Conservation (phyloP, 306 rosid species). For the Quercus rubra region DNA sequence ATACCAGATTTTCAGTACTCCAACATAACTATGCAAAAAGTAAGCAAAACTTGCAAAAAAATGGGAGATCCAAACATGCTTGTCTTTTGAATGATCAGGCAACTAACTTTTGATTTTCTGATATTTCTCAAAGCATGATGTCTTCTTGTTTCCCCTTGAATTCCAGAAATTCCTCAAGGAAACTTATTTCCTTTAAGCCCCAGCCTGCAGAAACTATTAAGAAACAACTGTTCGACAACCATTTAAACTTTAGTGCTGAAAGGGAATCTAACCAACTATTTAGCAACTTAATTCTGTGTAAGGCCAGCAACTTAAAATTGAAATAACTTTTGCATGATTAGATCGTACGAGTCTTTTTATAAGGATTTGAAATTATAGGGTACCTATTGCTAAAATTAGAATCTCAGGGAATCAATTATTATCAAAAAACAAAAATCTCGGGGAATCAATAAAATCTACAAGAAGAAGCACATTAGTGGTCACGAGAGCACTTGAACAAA, state of each 20-base stretch:
- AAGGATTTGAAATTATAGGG: too few species aligned
- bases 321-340: background rate
- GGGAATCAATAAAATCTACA: too few species aligned
- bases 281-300: background rate
- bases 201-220: conserved; percentile 45
- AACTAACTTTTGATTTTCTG: conserved; percentile 77
- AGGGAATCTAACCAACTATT: background rate
- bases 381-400: too few species aligned
- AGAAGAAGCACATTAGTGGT: too few species aligned
- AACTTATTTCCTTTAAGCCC: conserved; percentile 73
- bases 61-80: conserved; percentile 76
- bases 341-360: too few species aligned
- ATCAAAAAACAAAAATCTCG: too few species aligned
- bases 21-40: background rate
- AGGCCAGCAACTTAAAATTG: background rate
- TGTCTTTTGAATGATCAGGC: conserved; percentile 58
- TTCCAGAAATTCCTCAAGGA: conserved; percentile 83
- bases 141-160: conserved; percentile 91
- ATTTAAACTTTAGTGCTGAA: background rate
- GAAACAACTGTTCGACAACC: background rate
- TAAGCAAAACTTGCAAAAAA: background rate
- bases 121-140: conserved; percentile 52
- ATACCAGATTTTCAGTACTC: background rate
- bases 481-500: too few species aligned
- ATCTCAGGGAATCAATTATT: too few species aligned